Evolutionary conservation across 306 rosid genomes (phyloP), one percentile per base, ranked within the genome.

Genomic region (Cicer bijugum): DNA sequence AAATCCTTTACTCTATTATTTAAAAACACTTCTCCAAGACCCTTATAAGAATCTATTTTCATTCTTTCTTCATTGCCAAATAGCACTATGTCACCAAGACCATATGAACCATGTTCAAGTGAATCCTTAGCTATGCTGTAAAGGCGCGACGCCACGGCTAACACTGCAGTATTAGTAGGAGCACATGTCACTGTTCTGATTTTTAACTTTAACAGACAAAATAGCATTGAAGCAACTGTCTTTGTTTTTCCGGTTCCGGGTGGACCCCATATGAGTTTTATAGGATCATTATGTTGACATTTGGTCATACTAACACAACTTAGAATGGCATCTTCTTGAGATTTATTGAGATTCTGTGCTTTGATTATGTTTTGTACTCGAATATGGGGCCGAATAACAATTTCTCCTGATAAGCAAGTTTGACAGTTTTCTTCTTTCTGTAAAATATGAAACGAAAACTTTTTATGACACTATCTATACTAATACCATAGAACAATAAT

Each of bases 181-280:
- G 96, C 84, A 69, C 92, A 84, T 55, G 87, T 75, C 12, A 90
- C 71, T 33, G 92, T 86, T 75, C 87, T 86, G 67, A 72, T 80
- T 14, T 77, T 65, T 5, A 71, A 53, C 71, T 39, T 72, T 16
- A 79, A 81, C 0, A 88, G 78, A 12, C 72, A 69, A 12, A 60
- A 56, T 4, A 90, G 46, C 14, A 86, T 48, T 16, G 50, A 69
- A 38, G 83, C 89, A 12, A 84, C 81, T 0, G 89, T 90, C 78
- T 84, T 88, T 9, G 96, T 90, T 80, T 88, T 88, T 3, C 89
- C 92, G 2, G 92, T 88, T 5, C 89, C 89, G 0, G 92, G 96
- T 57, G 92, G 96, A 0, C 96, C 96, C 92, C 90, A 87, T 53
- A 89, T 86, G 11, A 88, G 80, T 67, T 86, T 80, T 19, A 88